These are phyloP conservation scores for Abrus pulchellus DNA, from an alignment of 306 rosid genomes.

Conservation along the genomic window DNA sequence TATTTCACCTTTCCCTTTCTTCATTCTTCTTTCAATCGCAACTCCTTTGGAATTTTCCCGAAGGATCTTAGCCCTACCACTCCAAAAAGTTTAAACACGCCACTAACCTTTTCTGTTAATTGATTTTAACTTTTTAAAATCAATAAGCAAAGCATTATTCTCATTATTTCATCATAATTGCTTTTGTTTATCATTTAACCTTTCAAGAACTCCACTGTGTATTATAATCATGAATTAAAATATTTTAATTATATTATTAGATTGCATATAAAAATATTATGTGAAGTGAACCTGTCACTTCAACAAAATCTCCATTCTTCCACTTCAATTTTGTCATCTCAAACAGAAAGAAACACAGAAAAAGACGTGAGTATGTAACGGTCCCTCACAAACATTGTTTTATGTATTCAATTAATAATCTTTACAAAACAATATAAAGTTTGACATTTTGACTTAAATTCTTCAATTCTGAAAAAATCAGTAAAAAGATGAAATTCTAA, in stretches of 20 bases:
- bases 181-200: not conserved
- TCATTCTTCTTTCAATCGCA: not conserved
- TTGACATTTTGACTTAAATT: not conserved
- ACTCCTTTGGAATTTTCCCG: slow-evolving; percentile 17
- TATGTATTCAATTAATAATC: too few relatives aligned
- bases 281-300: not conserved
- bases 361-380: not conserved
- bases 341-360: not conserved
- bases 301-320: not conserved
- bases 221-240: not conserved
- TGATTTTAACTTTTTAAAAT: not conserved
- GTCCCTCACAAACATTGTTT: not conserved
- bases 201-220: not conserved
- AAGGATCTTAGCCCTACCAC: not conserved
- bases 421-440: too few relatives aligned
- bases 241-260: too few relatives aligned
- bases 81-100: not conserved
- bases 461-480: not conserved
- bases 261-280: too few relatives aligned
- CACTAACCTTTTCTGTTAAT: not conserved
- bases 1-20: not conserved
- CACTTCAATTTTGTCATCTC: not conserved
- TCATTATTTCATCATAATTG: not conserved
- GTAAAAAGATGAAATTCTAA: too few relatives aligned
- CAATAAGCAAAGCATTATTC: not conserved